Evolutionary conservation across 306 rosid species (phyloP).

Genomic region (Castanea sativa): DNA sequence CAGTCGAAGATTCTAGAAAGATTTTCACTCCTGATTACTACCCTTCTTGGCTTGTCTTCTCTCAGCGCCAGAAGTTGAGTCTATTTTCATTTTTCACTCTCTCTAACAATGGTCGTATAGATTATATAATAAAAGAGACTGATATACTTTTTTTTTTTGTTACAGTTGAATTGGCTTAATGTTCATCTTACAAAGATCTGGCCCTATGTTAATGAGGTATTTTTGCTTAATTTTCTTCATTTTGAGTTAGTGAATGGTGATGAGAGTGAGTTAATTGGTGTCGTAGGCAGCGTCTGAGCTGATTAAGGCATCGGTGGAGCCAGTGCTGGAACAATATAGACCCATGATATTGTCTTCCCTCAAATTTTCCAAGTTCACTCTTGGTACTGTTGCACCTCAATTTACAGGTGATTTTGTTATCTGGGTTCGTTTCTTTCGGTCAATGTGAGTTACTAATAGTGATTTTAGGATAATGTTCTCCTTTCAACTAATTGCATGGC

Average conservation of each 20-base stretch:
- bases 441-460: no score
- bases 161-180: constrained; percentile 84
- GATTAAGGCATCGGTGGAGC: constrained; percentile 73
- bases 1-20: constrained; percentile 85
- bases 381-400: constrained; percentile 95
- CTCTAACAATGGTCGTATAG: not conserved
- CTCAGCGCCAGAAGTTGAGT: constrained; percentile 75
- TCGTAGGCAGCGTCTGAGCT: constrained; percentile 95
- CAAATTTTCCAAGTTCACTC: constrained; percentile 88
- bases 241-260: not conserved
- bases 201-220: constrained; percentile 88
- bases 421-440: not conserved
- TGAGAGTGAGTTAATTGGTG: not conserved
- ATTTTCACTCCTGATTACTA: constrained; percentile 68
- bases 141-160: not conserved
- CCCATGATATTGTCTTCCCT: constrained; percentile 68
- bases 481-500: no score
- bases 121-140: not conserved
- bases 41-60: constrained; percentile 95
- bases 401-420: constrained; percentile 68
- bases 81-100: not conserved
- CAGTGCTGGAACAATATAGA: constrained; percentile 76
- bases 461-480: no score
- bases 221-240: not conserved
- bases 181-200: constrained; percentile 82